A percentile compares a stretch with the other conserved stretches of the same genome.
Evolutionary conservation across 1,139 yeast species (phyloP).

Genomic region (Zygoascus meyerae): DNA sequence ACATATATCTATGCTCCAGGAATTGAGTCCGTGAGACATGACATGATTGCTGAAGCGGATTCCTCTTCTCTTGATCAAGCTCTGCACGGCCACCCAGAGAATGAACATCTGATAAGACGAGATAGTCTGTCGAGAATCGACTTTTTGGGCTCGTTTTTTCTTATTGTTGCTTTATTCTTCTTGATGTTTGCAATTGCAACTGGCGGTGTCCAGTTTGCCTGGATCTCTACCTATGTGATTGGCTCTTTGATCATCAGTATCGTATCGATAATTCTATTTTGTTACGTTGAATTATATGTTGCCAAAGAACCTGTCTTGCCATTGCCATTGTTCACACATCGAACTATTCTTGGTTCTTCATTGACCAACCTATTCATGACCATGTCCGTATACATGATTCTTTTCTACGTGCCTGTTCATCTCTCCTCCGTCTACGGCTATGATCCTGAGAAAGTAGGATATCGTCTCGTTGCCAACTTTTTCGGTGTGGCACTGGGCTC

Average conservation of each 20-base stretch:
- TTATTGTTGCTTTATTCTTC: conserved; percentile 49
- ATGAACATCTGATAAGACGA: conserved; percentile 10
- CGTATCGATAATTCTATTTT: conserved; percentile 30
- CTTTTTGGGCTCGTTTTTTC: conserved; percentile 58
- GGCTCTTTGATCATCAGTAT: conserved; percentile 26
- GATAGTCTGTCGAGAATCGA: conserved; percentile 46
- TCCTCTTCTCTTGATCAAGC: conserved; percentile 15
- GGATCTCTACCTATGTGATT: conserved; percentile 36
- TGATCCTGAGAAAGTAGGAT: conserved; percentile 55
- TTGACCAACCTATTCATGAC: conserved; percentile 61
- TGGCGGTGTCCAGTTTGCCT: conserved; percentile 55
- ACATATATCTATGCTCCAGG: conserved; percentile 24
- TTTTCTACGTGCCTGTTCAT: conserved; percentile 62
- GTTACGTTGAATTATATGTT: conserved; percentile 47
- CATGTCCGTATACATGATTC: conserved; percentile 49
- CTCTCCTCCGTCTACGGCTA: conserved; percentile 52
- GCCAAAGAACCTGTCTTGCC: conserved; percentile 69
- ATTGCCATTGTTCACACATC: conserved; percentile 45
- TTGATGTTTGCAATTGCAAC: conserved; percentile 61
- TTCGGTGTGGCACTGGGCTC: conserved; percentile 67
- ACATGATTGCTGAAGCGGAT: conserved; percentile 10
- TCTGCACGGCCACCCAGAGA: conserved; percentile 9
- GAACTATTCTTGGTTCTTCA: conserved; percentile 60
- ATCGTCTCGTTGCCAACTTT: conserved; percentile 59
- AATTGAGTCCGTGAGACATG: conserved; percentile 5